Percentiles rank a stretch among this genome's conserved stretches.
These are phyloP conservation scores for Marvania coccoides DNA, from an alignment of 139 green algal genomes.

Conservation along the genomic window DNA sequence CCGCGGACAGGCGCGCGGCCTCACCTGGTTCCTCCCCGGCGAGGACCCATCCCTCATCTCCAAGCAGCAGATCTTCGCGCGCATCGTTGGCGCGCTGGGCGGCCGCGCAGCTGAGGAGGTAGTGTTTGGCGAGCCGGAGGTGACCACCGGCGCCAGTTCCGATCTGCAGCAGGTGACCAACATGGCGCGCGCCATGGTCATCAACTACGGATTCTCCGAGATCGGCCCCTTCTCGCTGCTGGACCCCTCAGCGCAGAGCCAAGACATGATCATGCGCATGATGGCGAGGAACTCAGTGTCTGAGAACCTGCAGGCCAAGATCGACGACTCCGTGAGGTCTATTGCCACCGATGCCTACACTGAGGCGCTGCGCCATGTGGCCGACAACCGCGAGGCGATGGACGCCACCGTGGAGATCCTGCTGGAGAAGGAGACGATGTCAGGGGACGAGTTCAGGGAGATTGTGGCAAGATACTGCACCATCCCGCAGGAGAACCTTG, in stretches of 20 bases:
- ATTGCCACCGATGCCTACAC: slow-evolving; percentile 74
- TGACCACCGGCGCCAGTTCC: slow-evolving; percentile 81
- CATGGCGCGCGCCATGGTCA: slow-evolving; percentile 95
- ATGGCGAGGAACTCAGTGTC: slow-evolving; percentile 94
- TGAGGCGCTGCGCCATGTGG: slow-evolving; percentile 69
- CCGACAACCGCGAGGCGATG: slow-evolving; percentile 87
- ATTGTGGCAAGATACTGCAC: slow-evolving; percentile 62
- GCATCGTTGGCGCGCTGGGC: slow-evolving; percentile 92
- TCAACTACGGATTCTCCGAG: slow-evolving; percentile 97
- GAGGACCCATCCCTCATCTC: slow-evolving; percentile 95
- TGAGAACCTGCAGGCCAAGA: slow-evolving; percentile 90
- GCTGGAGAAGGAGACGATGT: slow-evolving; percentile 95
- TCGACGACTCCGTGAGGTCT: slow-evolving; percentile 83
- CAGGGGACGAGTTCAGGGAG: slow-evolving; percentile 84
- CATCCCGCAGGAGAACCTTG: slow-evolving; percentile 85
- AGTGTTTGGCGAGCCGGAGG: slow-evolving; percentile 92
- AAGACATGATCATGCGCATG: slow-evolving; percentile 99
- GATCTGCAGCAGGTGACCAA: slow-evolving; percentile 77
- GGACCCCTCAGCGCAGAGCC: slow-evolving; percentile 70
- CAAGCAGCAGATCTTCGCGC: slow-evolving; percentile 95
- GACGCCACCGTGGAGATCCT: slow-evolving; percentile 90
- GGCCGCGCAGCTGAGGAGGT: slow-evolving; percentile 96
- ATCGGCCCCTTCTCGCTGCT: slow-evolving; percentile 93
- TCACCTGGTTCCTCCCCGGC: slow-evolving; percentile 97
- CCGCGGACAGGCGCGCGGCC: slow-evolving; percentile 87